Conservation (phyloP, 441 rosid genomes). For the Adansonia grandidieri region DNA sequence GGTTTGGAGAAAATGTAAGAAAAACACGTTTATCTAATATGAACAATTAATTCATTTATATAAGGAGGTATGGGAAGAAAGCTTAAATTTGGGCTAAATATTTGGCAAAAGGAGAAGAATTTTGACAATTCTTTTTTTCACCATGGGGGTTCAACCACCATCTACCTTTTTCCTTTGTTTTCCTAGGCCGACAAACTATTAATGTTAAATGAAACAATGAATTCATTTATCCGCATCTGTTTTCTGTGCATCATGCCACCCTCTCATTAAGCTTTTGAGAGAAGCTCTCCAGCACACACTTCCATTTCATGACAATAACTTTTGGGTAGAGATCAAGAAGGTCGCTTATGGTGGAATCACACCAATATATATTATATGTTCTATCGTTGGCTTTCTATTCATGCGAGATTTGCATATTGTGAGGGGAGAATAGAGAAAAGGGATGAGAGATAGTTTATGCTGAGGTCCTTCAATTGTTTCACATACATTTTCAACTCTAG, state of each 20-base stretch:
- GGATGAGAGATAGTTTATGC: background rate
- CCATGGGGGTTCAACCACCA: conserved; percentile 77
- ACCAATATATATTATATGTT: no score
- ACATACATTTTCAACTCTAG: background rate
- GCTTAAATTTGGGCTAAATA: background rate
- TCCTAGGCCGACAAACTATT: conserved; percentile 36
- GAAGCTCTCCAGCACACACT: conserved; percentile 36
- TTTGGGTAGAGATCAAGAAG: conserved; percentile 11
- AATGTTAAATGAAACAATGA: conserved; percentile 45
- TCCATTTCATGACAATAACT: conserved; percentile 32
- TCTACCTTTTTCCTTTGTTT: conserved; percentile 50
- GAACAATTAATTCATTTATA: no score
- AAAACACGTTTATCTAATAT: background rate
- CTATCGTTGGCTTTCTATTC: conserved; percentile 5
- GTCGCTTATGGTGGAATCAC: background rate
- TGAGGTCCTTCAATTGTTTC: background rate
- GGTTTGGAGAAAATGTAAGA: background rate
- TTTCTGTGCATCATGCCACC: conserved; percentile 27
- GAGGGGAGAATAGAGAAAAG: background rate
- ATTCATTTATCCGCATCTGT: conserved; percentile 23
- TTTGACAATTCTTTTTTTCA: conserved; percentile 33
- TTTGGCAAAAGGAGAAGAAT: conserved; percentile 13
- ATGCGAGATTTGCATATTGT: conserved; percentile 9
- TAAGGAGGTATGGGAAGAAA: background rate
- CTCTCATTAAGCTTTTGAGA: conserved; percentile 27